phyloP scores from a whole-genome alignment of 2,329 filamentous ascomycete species.

The Fusarium heterosporum region DNA sequence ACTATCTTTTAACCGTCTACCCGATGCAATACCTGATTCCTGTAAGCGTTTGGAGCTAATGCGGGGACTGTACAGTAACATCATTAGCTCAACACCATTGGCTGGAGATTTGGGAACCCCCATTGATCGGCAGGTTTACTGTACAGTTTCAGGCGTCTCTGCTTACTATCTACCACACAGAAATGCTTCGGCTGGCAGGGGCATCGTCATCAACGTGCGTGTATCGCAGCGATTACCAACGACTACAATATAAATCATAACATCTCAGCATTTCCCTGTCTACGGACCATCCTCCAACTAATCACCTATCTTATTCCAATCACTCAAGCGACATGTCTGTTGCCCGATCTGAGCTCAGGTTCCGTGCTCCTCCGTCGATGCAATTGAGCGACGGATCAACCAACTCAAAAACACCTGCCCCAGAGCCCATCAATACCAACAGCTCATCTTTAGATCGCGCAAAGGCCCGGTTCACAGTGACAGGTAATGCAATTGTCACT shows the following conservation, averaged over 20 bases:
- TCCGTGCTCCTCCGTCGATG: conserved; percentile 18
- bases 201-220: not conserved
- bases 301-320: fast-evolving
- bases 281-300: fast-evolving
- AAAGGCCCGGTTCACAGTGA: not conserved
- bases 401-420: conserved; percentile 1
- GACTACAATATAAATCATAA: not conserved
- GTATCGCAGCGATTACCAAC: no score
- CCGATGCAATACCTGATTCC: not conserved
- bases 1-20: not conserved
- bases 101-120: not conserved
- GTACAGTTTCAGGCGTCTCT: conserved; percentile 1
- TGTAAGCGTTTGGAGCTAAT: conserved; percentile 9
- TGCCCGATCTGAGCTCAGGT: conserved; percentile 17
- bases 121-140: conserved; percentile 5
- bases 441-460: not conserved
- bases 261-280: fast-evolving
- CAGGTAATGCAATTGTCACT: conserved; percentile 13
- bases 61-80: conserved; percentile 26
- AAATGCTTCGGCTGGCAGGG: not conserved
- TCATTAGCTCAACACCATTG: not conserved
- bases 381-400: conserved; percentile 17
- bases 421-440: fast-evolving
- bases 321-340: not conserved
- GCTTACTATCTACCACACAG: not conserved